Evolutionary conservation across 306 rosid species (phyloP), one percentile per base, ranked within the genome.

Genomic region (Pyrus pyrifolia): DNA sequence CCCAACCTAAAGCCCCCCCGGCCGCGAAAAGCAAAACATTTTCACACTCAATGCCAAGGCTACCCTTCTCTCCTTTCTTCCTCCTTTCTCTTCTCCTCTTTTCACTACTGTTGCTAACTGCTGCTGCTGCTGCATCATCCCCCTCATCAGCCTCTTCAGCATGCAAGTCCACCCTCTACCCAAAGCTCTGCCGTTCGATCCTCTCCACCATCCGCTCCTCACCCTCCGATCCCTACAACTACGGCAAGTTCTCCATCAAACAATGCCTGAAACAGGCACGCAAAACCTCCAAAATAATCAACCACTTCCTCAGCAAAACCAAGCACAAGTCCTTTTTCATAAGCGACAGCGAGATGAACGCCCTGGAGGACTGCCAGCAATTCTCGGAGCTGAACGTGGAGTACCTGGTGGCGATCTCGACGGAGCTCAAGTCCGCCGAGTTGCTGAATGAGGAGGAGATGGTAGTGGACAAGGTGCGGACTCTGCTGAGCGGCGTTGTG

Each of bases 131-230:
- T 53, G 29, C 31, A n/a, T 5, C 29, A 21, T 15, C 79, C 21
- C 15, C 61, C 66, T 9, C 46, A 46, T 11, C 72, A 5, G 13
- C 91, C 9, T 85, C 89, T 0, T 14, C 89, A 13, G 84, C 85
- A 2, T 93, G 98, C 79, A 83, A 85, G 74, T 74, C 82, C 72
- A 87, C 96, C 53, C 55, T 86, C 31, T 90, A 87, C 78, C 98
- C 96, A 3, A 90, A 89, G 78, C 93, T 93, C 17, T 93, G 97
- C 72, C 97, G 90, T 40, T 89, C 97, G 19, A 84, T 93, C 15
- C 79, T 91, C 67, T 89, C 93, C 46, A 33, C 88, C 46, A 75
- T 86, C 21, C 76, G 79, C 3, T 81, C 81, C 72, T 82, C 94
- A 0, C 90, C 95, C 0, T 83, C 90, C 5, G 95, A 85, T 14